Conservation (phyloP, 306 rosid species). For the Medicago truncatula region DNA sequence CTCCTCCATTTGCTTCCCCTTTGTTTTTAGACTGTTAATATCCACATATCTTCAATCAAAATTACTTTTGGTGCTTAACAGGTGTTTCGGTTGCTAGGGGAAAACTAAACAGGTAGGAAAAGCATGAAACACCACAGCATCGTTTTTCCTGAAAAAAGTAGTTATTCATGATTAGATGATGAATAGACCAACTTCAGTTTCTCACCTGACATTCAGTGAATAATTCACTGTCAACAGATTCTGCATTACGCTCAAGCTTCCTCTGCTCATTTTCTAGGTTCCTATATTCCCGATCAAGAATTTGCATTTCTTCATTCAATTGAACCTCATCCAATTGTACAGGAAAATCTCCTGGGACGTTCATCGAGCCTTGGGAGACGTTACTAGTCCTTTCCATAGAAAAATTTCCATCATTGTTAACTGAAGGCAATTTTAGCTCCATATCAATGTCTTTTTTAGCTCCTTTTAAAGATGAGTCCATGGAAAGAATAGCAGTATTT, state of each 20-base stretch:
- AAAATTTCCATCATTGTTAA: constrained; percentile 36
- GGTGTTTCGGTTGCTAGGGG: background rate
- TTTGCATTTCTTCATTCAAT: constrained; percentile 74
- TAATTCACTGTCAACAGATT: constrained; percentile 83
- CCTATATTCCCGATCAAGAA: constrained; percentile 69
- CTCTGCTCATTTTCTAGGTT: constrained; percentile 76
- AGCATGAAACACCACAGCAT: constrained; percentile 24
- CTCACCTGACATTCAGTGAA: constrained; percentile 93
- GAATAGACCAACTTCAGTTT: constrained; percentile 38
- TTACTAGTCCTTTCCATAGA: constrained; percentile 42
- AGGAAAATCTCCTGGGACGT: constrained; percentile 43
- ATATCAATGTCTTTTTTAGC: constrained; percentile 36
- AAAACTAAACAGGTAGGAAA: constrained; percentile 4
- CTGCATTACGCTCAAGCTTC: constrained; percentile 90
- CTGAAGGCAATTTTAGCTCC: constrained; percentile 46
- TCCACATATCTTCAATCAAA: constrained; percentile 13
- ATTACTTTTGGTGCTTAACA: constrained; percentile 9
- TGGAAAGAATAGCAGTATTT: constrained; percentile 39
- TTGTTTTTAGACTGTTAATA: constrained; percentile 3
- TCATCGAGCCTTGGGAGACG: constrained; percentile 42
- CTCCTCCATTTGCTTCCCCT: background rate
- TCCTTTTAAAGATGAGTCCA: constrained; percentile 44
- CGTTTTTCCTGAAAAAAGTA: constrained; percentile 18
- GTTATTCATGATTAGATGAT: constrained; percentile 7
- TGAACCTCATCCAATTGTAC: constrained; percentile 46